Evolutionary conservation across 2,329 filamentous ascomycete genomes (phyloP).

Genomic region (Neonectria ditissima): DNA sequence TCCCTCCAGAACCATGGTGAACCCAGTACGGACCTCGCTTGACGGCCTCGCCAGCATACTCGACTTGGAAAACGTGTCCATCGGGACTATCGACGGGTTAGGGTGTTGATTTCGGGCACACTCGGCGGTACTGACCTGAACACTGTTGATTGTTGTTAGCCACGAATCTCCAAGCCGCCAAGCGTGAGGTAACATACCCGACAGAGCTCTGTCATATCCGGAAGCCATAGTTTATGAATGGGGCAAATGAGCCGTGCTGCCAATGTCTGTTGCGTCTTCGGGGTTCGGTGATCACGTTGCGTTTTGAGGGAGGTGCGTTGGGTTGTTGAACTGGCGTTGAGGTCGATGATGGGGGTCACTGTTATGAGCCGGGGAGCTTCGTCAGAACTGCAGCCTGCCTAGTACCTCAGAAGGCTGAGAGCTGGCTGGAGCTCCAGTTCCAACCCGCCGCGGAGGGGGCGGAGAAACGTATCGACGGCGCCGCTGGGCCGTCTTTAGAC

Average conservation of each 20-base stretch:
- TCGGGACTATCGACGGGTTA: slow-evolving; percentile 81
- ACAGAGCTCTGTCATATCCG: slow-evolving; percentile 98
- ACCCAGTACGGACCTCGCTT: slow-evolving; percentile 80
- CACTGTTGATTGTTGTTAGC: slow-evolving; percentile 71
- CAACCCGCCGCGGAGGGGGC: slow-evolving; percentile 27
- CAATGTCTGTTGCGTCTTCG: slow-evolving; percentile 8
- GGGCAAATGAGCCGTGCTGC: slow-evolving; percentile 9
- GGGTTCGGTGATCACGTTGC: slow-evolving; percentile 7
- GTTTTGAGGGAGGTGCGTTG: slow-evolving; percentile 27
- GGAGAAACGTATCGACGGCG: slow-evolving; percentile 48
- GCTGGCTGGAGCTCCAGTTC: slow-evolving; percentile 46
- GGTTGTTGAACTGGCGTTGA: slow-evolving; percentile 31
- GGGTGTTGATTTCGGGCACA: slow-evolving; percentile 38
- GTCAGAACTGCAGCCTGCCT: slow-evolving; percentile 55
- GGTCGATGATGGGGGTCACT: slow-evolving; percentile 38
- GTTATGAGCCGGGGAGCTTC: slow-evolving; percentile 50
- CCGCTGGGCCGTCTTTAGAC: slow-evolving; percentile 6
- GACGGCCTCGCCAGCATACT: slow-evolving; percentile 98
- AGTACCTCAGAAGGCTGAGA: slow-evolving; percentile 45
- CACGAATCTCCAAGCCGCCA: slow-evolving; percentile 47
- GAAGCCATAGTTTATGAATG: slow-evolving; percentile 74
- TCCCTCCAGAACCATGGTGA: slow-evolving; percentile 5
- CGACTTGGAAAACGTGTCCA: slow-evolving; percentile 99
- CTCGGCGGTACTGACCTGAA: slow-evolving; percentile 74
- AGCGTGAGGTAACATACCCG: slow-evolving; percentile 74